Conservation (phyloP, 2,329 filamentous ascomycete species). For the Dothistroma septosporum region DNA sequence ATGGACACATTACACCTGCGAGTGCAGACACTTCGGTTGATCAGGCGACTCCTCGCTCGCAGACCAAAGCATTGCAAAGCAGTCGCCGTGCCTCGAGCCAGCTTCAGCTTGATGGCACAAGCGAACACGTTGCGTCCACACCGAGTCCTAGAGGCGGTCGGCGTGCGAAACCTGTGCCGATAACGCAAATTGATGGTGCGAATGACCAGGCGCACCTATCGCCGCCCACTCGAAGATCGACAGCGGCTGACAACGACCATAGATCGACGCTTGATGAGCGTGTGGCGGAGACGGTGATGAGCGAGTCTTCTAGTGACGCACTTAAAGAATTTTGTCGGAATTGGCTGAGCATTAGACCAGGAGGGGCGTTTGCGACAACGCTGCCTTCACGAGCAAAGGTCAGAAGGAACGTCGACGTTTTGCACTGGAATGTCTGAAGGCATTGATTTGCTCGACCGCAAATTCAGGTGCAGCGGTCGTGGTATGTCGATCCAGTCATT, state of each 20-base stretch:
- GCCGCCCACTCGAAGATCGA: not conserved
- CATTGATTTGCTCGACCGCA: not conserved
- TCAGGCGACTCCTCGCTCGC: not conserved
- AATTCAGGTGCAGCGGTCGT: too few species aligned
- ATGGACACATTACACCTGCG: not conserved
- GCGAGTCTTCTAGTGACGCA: not conserved
- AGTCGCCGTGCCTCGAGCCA: not conserved
- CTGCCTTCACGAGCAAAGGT: too few species aligned
- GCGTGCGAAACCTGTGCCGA: not conserved
- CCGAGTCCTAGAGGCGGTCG: not conserved
- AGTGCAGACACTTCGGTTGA: too few species aligned
- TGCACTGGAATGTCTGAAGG: slow-evolving; percentile 1
- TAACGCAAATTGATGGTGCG: not conserved
- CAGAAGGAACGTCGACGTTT: not conserved
- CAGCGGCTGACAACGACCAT: not conserved
- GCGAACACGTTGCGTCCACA: not conserved
- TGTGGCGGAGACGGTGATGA: not conserved
- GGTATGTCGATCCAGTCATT: too few species aligned
- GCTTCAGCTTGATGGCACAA: not conserved
- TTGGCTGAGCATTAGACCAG: slow-evolving; percentile 2
- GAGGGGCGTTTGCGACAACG: not conserved
- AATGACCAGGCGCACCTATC: not conserved
- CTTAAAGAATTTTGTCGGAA: not conserved
- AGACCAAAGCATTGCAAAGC: not conserved
- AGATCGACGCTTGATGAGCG: not conserved